These are phyloP conservation scores for Vitis hybrid DNA, from an alignment of 177 flowering plant species.

Conservation along the genomic window DNA sequence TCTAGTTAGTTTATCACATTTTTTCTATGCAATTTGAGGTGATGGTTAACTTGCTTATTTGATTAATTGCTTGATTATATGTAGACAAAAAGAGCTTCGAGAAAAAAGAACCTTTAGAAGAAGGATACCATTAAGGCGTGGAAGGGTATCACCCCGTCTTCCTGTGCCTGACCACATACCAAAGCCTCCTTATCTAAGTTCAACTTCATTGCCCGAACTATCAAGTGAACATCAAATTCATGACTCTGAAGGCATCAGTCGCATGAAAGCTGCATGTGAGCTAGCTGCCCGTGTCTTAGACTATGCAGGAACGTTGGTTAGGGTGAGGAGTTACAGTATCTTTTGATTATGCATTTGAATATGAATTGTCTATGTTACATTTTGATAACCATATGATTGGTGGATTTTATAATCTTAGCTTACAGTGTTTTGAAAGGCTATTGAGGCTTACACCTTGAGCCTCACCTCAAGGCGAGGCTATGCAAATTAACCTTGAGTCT, in stretches of 20 bases:
- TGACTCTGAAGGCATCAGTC: slow-evolving; percentile 70
- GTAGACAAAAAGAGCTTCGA: slow-evolving; percentile 64
- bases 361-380: no score
- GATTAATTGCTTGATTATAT: slow-evolving; percentile 5
- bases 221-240: slow-evolving; percentile 69
- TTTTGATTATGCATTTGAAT: not conserved
- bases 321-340: slow-evolving; percentile 44
- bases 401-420: no score
- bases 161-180: slow-evolving; percentile 85
- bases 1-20: no score
- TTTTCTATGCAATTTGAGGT: not conserved
- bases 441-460: no score
- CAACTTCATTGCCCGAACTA: slow-evolving; percentile 61
- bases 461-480: no score
- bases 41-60: not conserved
- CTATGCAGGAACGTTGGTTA: slow-evolving; percentile 84
- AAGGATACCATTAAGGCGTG: slow-evolving; percentile 71
- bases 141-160: slow-evolving; percentile 72
- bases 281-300: slow-evolving; percentile 93
- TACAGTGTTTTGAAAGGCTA: no score
- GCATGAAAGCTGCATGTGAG: slow-evolving; percentile 86
- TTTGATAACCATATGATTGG: no score
- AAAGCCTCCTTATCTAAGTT: slow-evolving; percentile 78
- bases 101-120: slow-evolving; percentile 28
- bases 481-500: no score